Evolutionary conservation across 1,284 basidiomycete genomes (phyloP).

Genomic region (Boletellus deceptivus): DNA sequence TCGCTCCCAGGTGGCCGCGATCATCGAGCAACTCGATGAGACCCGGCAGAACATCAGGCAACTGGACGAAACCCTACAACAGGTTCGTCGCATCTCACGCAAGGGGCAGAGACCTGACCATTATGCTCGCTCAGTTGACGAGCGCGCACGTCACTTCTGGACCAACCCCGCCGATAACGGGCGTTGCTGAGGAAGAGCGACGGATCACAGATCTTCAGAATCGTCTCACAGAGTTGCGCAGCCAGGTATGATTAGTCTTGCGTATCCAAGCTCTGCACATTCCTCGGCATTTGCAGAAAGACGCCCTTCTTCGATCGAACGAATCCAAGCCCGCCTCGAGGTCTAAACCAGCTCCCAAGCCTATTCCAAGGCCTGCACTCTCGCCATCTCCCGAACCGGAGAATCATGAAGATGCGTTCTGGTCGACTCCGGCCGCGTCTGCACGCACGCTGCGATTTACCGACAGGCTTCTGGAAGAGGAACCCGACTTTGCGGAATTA

Average conservation of each 20-base stretch:
- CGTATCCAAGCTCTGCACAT: neutral
- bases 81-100: constrained; percentile 42
- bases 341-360: constrained; percentile 13
- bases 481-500: constrained; percentile 55
- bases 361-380: constrained; percentile 1
- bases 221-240: constrained; percentile 51
- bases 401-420: constrained; percentile 53
- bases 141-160: constrained; percentile 36
- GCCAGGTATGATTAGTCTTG: constrained; percentile 37
- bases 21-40: constrained; percentile 52
- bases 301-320: constrained; percentile 37
- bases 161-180: constrained; percentile 40
- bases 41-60: constrained; percentile 51
- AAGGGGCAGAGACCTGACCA: neutral
- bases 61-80: constrained; percentile 48
- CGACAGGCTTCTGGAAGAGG: constrained; percentile 61
- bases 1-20: constrained; percentile 50
- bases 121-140: constrained; percentile 17
- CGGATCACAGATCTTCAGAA: constrained; percentile 53
- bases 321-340: constrained; percentile 14
- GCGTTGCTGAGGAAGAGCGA: constrained; percentile 55
- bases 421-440: constrained; percentile 56
- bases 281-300: constrained; percentile 40
- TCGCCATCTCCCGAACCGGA: constrained; percentile 30
- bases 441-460: constrained; percentile 59